phyloP scores from a whole-genome alignment of 2,329 filamentous ascomycete genomes.

The Ciborinia camelliae region DNA sequence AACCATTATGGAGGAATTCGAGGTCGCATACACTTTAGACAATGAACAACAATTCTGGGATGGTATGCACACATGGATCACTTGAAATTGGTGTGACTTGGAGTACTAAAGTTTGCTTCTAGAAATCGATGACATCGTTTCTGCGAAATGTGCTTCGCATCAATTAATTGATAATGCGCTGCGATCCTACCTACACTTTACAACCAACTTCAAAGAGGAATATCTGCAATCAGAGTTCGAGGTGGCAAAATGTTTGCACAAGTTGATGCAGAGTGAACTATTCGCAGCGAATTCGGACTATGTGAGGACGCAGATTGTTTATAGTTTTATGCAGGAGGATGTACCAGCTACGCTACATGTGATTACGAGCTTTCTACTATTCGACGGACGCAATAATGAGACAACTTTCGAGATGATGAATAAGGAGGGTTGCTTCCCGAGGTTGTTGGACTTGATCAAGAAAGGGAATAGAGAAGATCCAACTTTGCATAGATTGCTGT shows the following conservation, averaged over 20 bases:
- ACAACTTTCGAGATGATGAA: conserved; percentile 83
- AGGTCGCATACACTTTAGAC: conserved; percentile 66
- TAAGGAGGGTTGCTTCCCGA: conserved; percentile 75
- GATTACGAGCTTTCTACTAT: conserved; percentile 78
- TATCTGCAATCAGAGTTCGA: conserved; percentile 76
- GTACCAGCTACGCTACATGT: conserved; percentile 75
- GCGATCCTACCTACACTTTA: conserved; percentile 77
- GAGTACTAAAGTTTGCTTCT: conserved; percentile 14
- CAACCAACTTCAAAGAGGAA: conserved; percentile 70
- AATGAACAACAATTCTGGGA: conserved; percentile 87
- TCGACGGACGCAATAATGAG: conserved; percentile 79
- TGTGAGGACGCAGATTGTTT: conserved; percentile 87
- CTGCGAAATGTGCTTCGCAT: conserved; percentile 54
- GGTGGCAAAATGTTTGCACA: conserved; percentile 74
- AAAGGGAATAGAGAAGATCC: conserved; percentile 61
- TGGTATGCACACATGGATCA: conserved; percentile 52
- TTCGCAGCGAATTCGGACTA: conserved; percentile 77
- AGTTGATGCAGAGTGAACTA: conserved; percentile 70
- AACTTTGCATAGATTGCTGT: conserved; percentile 71
- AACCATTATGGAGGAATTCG: conserved; percentile 52
- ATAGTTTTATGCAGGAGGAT: conserved; percentile 87
- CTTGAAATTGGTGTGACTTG: background rate
- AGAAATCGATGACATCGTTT: conserved; percentile 67
- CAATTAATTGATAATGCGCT: conserved; percentile 79
- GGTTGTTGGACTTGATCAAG: conserved; percentile 77